A percentile compares a stretch with the other conserved stretches of the same genome.
Evolutionary conservation across 805 yeast species (phyloP).

Genomic region (Wickerhamiella nectarea): DNA sequence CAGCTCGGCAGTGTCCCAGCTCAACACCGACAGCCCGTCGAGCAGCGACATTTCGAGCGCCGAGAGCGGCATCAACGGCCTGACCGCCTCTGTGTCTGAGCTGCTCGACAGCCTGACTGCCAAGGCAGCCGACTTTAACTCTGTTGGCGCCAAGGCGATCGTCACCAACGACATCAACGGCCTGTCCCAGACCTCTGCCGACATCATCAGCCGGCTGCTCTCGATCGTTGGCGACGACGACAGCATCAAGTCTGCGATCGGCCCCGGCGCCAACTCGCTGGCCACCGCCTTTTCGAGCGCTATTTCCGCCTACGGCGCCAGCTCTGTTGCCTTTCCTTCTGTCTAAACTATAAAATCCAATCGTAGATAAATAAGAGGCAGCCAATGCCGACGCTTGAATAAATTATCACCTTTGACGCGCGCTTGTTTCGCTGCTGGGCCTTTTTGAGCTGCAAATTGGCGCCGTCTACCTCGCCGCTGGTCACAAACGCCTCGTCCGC

Average conservation of each 20-base stretch:
- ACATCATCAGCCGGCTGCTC: slow-evolving; percentile 10
- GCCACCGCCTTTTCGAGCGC: slow-evolving; percentile 10
- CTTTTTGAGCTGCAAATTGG: slow-evolving; percentile 53
- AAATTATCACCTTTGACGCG: slow-evolving; percentile 44
- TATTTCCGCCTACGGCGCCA: slow-evolving; percentile 10
- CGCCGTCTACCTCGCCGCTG: slow-evolving; percentile 48
- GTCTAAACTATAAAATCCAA: slow-evolving; percentile 14
- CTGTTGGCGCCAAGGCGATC: slow-evolving; percentile 16
- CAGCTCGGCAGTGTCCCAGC: slow-evolving; percentile 10
- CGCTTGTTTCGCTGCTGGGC: slow-evolving; percentile 56
- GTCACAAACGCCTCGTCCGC: slow-evolving; percentile 56
- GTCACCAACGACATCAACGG: slow-evolving; percentile 14
- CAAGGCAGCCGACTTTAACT: slow-evolving; percentile 18
- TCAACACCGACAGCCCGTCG: slow-evolving; percentile 9
- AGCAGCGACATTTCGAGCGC: slow-evolving; percentile 11
- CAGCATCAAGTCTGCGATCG: neutral
- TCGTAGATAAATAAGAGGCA: slow-evolving; percentile 37
- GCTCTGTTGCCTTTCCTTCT: slow-evolving; percentile 3
- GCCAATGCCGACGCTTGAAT: slow-evolving; percentile 42
- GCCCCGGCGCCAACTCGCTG: slow-evolving; percentile 1
- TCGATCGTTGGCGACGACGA: neutral
- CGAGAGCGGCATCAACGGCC: neutral
- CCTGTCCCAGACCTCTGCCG: slow-evolving; percentile 10
- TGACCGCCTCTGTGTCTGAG: slow-evolving; percentile 11
- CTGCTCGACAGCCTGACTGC: slow-evolving; percentile 15